Base-by-base conservation (phyloP, 257 asterid species). In the Craterostigma plantagineum region DNA sequence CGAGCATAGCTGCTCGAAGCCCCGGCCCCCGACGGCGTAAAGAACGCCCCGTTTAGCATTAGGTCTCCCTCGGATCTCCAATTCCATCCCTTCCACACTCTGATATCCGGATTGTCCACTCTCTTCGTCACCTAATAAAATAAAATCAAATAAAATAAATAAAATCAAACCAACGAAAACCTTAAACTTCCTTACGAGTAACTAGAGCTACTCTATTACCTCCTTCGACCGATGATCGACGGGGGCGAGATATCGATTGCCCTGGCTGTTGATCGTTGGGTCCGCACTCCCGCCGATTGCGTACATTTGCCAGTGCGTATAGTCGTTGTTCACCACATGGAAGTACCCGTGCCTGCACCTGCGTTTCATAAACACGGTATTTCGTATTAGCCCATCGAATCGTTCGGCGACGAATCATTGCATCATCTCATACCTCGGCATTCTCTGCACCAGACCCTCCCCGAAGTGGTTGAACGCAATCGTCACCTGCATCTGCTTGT, bases 291-390 rank as follows among this genome's bases (percentile, higher is more conserved):
- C 96, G 7, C 96, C 96, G 10, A 84, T 84, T 37, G 96, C 96
- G 43, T 84, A 84, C 96, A 84, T 84, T 57, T 74, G 90, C 96
- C 96, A 84, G 50, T 84, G 96, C 49, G 96, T 84, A 59, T 84
- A 84, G 82, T 80, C 96, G 46, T 84, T 84, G 76, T 84, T 84
- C 66, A 84, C 96, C 16, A 84, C 96, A 18, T 84, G 96, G 74
- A 80, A 84, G 67, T 83, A 83, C 11, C 95, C 95, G 34, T 83
- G 95, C 53, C 95, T 69, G 51, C 96, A 84, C 74, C 95, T 83
- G 83, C 36, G 69, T 5, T 60, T 44, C 5, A 42, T 11, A 39
- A 1, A 35, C 11, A n/a, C 40, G 13, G 40, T 2, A n/a, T n/a
- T 23, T 23, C 30, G 6, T 6, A 23, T 23, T 23, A 23, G 30